phyloP scores from a whole-genome alignment of 805 yeast genomes.

The Kluyveromyces lactis region DNA sequence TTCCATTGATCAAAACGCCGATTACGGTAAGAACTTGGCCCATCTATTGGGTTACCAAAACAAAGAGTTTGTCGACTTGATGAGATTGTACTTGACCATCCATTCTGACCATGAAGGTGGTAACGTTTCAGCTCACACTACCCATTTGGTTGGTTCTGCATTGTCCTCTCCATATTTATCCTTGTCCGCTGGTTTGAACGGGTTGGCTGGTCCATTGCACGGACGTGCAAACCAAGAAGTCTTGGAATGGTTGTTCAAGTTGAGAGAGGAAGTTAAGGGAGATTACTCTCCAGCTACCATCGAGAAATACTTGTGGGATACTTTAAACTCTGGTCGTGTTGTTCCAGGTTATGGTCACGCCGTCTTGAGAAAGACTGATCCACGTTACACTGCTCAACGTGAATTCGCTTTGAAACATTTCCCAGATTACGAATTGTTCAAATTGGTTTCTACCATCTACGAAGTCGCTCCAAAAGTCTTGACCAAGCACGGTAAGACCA shows the following conservation, averaged over 20 bases:
- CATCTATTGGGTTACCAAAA: slow-evolving; percentile 49
- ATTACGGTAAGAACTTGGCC: slow-evolving; percentile 62
- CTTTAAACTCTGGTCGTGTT: slow-evolving; percentile 65
- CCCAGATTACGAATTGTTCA: slow-evolving; percentile 74
- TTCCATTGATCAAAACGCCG: slow-evolving; percentile 43
- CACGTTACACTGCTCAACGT: slow-evolving; percentile 80
- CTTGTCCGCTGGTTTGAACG: slow-evolving; percentile 71
- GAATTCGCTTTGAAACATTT: slow-evolving; percentile 69
- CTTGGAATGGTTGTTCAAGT: slow-evolving; percentile 67
- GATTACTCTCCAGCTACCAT: slow-evolving; percentile 59
- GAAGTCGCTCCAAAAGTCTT: slow-evolving; percentile 78
- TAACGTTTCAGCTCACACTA: slow-evolving; percentile 73
- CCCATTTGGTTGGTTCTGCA: slow-evolving; percentile 78
- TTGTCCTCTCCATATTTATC: slow-evolving; percentile 69
- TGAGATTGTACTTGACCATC: slow-evolving; percentile 73
- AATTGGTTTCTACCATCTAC: slow-evolving; percentile 67
- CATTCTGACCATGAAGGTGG: slow-evolving; percentile 91
- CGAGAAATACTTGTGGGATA: slow-evolving; percentile 60
- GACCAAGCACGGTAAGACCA: slow-evolving; percentile 80
- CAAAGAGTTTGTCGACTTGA: slow-evolving; percentile 65
- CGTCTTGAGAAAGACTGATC: slow-evolving; percentile 76
- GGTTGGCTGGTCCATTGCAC: slow-evolving; percentile 81
- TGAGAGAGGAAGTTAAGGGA: slow-evolving; percentile 53
- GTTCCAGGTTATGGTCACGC: slow-evolving; percentile 90
- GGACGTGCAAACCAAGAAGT: slow-evolving; percentile 85